Conservation (phyloP, 495 filamentous ascomycete species). For the Articulospora tetracladia region DNA sequence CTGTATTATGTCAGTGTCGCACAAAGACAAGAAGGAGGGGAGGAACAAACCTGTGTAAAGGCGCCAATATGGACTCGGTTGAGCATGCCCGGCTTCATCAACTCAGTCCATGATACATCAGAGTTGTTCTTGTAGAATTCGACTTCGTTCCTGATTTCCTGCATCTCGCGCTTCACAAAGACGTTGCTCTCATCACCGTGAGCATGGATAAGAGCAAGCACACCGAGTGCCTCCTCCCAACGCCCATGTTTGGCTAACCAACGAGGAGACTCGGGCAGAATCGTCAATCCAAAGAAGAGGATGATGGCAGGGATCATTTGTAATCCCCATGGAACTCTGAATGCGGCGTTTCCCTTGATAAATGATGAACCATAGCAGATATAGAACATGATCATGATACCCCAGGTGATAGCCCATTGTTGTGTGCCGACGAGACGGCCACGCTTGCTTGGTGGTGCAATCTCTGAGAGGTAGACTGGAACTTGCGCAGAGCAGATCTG, state of each 20-base stretch:
- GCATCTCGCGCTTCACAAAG: slow-evolving; percentile 58
- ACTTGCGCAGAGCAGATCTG: slow-evolving; percentile 69
- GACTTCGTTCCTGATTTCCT: slow-evolving; percentile 63
- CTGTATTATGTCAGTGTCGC: slow-evolving; percentile 9
- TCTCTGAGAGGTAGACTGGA: slow-evolving; percentile 71
- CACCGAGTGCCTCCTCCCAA: slow-evolving; percentile 62
- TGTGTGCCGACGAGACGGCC: slow-evolving; percentile 68
- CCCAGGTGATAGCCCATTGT: slow-evolving; percentile 77
- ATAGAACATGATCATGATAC: slow-evolving; percentile 76
- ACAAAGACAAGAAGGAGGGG: slow-evolving; percentile 45
- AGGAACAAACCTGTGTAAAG: slow-evolving; percentile 60
- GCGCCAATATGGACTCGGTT: slow-evolving; percentile 68
- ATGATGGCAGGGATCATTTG: slow-evolving; percentile 67
- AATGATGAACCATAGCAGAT: slow-evolving; percentile 72
- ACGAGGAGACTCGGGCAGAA: slow-evolving; percentile 71
- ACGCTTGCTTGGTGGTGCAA: slow-evolving; percentile 63
- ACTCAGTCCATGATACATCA: slow-evolving; percentile 61
- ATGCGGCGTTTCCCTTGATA: slow-evolving; percentile 53
- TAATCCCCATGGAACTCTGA: slow-evolving; percentile 70
- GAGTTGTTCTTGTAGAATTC: slow-evolving; percentile 59
- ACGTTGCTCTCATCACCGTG: slow-evolving; percentile 56
- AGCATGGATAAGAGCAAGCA: slow-evolving; percentile 62
- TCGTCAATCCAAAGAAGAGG: slow-evolving; percentile 55
- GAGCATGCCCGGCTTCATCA: slow-evolving; percentile 65
- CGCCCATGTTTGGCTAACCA: slow-evolving; percentile 71